Evolutionary conservation across 2,329 filamentous ascomycete genomes (phyloP), one percentile per base, ranked within the genome.

Genomic region (Fusarium brevicatenulatum): DNA sequence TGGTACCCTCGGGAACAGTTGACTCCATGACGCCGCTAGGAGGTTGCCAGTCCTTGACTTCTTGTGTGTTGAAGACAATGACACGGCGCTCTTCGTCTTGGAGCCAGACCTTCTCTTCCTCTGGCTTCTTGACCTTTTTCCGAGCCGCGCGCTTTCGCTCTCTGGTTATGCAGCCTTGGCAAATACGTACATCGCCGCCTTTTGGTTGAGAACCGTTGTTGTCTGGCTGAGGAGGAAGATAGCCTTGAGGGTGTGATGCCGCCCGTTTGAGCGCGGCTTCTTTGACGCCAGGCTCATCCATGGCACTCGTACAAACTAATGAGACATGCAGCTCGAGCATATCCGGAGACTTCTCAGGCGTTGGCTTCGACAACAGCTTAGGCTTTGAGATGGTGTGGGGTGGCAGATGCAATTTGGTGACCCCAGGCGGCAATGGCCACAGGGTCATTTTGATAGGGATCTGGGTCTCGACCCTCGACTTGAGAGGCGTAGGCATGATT

Each of bases 401-500:
- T 9, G 95, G 96, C 21, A 99, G 88, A 78, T 97, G 95, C 56
- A 98, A 85, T 79, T 92, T 94, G 72, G 92, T 93, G 64, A 95
- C 90, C 16, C 92, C 92, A 2, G 87, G 84, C 4, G 95, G 95
- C 52, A 97, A 85, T 25, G 93, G 91, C 64, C 91, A 91, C 43
- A 98, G 83, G 1, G 91, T 92, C 82, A 98, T 87, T 77, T 92
- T 92, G 75, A 98, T 94, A 13, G 93, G 93, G 75, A 98, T 98
- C 80, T 98, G 96, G 0, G 96, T 98, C 84, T 99, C 96, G 23
- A 98, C 96, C 28, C 96, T 91, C 21, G 95, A 97, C 82, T 98
- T 98, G 63, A 90, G 80, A 9, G 92, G 92, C 7, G 90, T 93
- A 9, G 91, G 90, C 70, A 91, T 87, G 47, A 93, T 89, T 18